Percentiles rank a stretch among this genome's conserved stretches.
Evolutionary conservation across 257 asterid genomes (phyloP).

Genomic region (Salvia splendens): DNA sequence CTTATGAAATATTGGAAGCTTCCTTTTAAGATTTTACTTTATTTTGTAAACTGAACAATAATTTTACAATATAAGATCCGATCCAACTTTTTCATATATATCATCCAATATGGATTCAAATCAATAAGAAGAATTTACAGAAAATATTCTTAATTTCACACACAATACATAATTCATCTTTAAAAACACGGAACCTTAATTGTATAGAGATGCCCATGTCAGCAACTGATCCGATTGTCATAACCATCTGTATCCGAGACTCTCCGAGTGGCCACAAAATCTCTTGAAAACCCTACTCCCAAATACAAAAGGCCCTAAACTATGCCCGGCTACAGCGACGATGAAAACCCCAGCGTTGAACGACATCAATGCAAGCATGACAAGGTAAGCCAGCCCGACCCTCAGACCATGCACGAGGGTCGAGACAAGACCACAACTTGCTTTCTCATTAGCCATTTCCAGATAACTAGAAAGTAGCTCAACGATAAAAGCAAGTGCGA

Average conservation of each 20-base stretch:
- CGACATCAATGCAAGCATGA: constrained; percentile 79
- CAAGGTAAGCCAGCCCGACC: constrained; percentile 50
- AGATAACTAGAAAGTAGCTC: constrained; percentile 56
- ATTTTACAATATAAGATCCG: too few species aligned
- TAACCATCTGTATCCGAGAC: constrained; percentile 28
- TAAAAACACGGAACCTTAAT: not conserved
- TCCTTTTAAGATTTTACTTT: too few species aligned
- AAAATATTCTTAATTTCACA: not conserved
- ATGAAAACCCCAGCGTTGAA: constrained; percentile 64
- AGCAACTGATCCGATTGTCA: constrained; percentile 28
- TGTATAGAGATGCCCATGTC: not conserved
- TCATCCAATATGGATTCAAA: not conserved
- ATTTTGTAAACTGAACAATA: too few species aligned
- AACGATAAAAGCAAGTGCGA: constrained; percentile 38
- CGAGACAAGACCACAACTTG: constrained; percentile 34
- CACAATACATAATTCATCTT: not conserved
- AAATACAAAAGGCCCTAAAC: constrained; percentile 56
- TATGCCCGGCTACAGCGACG: constrained; percentile 62
- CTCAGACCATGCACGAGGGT: constrained; percentile 47
- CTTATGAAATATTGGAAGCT: too few species aligned
- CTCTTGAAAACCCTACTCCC: constrained; percentile 50
- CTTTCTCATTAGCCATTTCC: constrained; percentile 17
- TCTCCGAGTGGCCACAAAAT: constrained; percentile 19
- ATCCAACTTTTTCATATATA: not conserved
- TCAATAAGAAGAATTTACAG: not conserved